These are phyloP conservation scores for Pseudogymnoascus sp. DNA, from an alignment of 2,329 filamentous ascomycete genomes.

Conservation along the genomic window DNA sequence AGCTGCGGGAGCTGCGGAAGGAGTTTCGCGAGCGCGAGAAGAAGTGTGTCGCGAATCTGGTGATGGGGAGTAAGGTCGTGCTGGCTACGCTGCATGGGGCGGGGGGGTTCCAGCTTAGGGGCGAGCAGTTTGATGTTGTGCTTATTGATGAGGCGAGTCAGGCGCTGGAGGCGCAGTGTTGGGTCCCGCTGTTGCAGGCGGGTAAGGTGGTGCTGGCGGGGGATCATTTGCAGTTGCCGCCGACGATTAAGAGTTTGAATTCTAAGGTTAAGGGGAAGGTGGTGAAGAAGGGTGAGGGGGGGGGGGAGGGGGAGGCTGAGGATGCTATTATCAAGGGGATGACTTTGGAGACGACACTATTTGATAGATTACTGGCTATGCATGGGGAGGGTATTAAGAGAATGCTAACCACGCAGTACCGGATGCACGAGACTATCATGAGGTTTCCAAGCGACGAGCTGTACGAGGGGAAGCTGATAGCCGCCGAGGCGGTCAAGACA, in stretches of 20 bases:
- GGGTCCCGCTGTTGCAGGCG: slow-evolving; percentile 77
- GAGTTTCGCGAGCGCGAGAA: slow-evolving; percentile 82
- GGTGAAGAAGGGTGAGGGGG: slow-evolving; percentile 28
- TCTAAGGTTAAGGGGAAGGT: slow-evolving; percentile 33
- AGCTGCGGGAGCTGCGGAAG: slow-evolving; percentile 75
- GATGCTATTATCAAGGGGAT: slow-evolving; percentile 40
- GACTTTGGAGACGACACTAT: slow-evolving; percentile 80
- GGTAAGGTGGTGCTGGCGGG: slow-evolving; percentile 84
- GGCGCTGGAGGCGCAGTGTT: slow-evolving; percentile 91
- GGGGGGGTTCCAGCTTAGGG: slow-evolving; percentile 72
- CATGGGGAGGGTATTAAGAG: slow-evolving; percentile 80
- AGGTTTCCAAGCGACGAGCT: slow-evolving; percentile 82
- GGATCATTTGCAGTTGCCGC: slow-evolving; percentile 88
- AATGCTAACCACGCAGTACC: slow-evolving; percentile 95
- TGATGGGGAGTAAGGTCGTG: slow-evolving; percentile 75
- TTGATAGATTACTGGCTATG: slow-evolving; percentile 75
- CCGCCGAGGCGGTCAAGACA: slow-evolving; percentile 67
- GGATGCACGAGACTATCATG: slow-evolving; percentile 97
- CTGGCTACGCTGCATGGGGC: slow-evolving; percentile 88
- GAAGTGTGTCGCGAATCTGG: slow-evolving; percentile 67
- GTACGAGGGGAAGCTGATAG: slow-evolving; percentile 74
- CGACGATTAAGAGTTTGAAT: slow-evolving; percentile 79
- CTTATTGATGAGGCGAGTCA: slow-evolving; percentile 96
- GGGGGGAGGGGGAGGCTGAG: slow-evolving; percentile 29
- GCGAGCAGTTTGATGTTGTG: slow-evolving; percentile 82